Percentiles rank a stretch among this genome's conserved stretches.
phyloP scores from a whole-genome alignment of 1,139 yeast genomes.

The Hansenula sp. region DNA sequence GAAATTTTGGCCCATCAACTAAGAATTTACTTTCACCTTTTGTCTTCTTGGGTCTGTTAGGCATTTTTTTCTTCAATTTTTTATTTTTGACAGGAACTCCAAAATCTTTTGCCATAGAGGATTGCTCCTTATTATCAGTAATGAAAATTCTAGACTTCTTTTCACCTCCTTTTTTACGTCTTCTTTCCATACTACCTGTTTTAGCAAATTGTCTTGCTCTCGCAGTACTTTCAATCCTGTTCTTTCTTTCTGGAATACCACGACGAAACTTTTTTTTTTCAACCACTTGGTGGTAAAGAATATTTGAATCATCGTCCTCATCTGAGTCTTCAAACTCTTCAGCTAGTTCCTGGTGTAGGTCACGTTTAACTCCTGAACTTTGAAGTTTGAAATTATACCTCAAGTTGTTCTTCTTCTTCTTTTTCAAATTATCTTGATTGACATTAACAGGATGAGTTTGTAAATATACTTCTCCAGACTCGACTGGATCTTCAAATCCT shows the following conservation, averaged over 20 bases:
- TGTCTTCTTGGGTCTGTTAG: constrained; percentile 5
- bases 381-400: constrained; percentile 4
- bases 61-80: background rate
- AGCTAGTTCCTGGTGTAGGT: background rate
- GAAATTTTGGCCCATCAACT: constrained; percentile 3
- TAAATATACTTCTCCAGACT: background rate
- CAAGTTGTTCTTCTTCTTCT: constrained; percentile 8
- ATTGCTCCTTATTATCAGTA: background rate
- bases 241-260: background rate
- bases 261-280: background rate
- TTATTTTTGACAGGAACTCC: background rate
- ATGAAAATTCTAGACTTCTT: background rate
- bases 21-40: constrained; percentile 5
- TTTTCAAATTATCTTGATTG: constrained; percentile 6
- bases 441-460: constrained; percentile 7
- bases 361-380: background rate
- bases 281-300: background rate
- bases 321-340: background rate
- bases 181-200: background rate
- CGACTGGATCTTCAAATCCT: constrained; percentile 10
- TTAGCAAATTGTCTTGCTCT: constrained; percentile 8
- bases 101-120: background rate
- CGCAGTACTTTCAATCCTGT: background rate
- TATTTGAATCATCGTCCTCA: constrained; percentile 4
- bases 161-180: background rate